Base-by-base conservation (phyloP, 2,329 filamentous ascomycete genomes). In the Trichoderma endophyticum region DNA sequence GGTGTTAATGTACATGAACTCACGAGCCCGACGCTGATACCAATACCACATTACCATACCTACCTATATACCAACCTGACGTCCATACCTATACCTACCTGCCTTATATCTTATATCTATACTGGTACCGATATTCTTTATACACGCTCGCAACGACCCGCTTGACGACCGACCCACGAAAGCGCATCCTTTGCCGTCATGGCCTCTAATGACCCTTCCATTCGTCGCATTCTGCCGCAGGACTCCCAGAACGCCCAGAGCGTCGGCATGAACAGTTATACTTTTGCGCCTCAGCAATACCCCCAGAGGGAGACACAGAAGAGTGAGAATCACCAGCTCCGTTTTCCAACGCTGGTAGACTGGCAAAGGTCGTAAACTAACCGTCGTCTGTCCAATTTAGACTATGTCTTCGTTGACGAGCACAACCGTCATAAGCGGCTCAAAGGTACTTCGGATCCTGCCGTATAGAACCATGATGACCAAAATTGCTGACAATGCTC, bases 321-420 rank as follows among this genome's bases (percentile, higher is more conserved):
- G 85, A 95, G 92, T 95, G 86, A 86, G 91, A 73, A 63, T 26
- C 15, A 39, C 48, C 18, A 36, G 43, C 56, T 32, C 30, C 61
- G 9, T 30, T 4, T 9, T 9, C 6, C 34, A 32, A 28, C 14
- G 43, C 34, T n/a, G 5, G 34, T 57, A 14, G 15, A 14, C 18
- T 51, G 56, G 36, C 67, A 66, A 56, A 54, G 73, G 62, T 39
- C 64, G 48, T 71, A 64, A 43, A 51, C 71, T 68, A 62, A 67
- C 59, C 48, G 48, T 21, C 28, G 14, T 26, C 18, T 59, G 56
- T 34, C 24, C 74, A 21, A 70, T 70, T 74, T 69, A 97, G 95
- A 98, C 82, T 98, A 98, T 92, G 96, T 98, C 78, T 98, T 98
- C 80, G 96, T 98, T 72, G 95, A 98, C 82, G 95, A 98, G 82